These are phyloP conservation scores for Annona squamosa DNA, from an alignment of 164 flowering plant genomes.

Conservation along the genomic window DNA sequence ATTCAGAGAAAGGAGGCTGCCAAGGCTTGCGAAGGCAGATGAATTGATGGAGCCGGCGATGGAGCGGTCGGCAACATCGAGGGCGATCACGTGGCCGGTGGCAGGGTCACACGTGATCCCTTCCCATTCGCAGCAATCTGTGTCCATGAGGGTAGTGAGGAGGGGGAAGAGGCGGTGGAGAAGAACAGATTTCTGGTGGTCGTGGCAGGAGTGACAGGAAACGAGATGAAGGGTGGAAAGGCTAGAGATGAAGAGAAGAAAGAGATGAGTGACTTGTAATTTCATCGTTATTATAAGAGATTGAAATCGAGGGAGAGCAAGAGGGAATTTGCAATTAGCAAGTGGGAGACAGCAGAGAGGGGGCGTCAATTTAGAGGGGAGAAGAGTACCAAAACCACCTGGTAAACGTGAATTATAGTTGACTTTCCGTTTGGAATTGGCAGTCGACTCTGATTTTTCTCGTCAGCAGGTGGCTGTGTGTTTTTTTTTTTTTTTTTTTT, in stretches of 20 bases:
- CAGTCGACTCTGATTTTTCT: too few species aligned
- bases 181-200: slow-evolving; percentile 19
- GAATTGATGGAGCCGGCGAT: slow-evolving; percentile 12
- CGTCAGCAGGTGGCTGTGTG: too few species aligned
- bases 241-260: slow-evolving; percentile 9
- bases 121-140: slow-evolving; percentile 32
- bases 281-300: too few species aligned
- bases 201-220: slow-evolving; percentile 20
- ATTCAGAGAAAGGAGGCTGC: slow-evolving; percentile 27
- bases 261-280: neutral
- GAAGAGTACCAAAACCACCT: too few species aligned
- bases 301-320: neutral
- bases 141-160: slow-evolving; percentile 27
- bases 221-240: neutral
- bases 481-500: too few species aligned
- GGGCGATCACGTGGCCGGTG: slow-evolving; percentile 22
- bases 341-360: neutral
- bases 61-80: slow-evolving; percentile 22
- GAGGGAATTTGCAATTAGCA: neutral
- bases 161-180: slow-evolving; percentile 8
- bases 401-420: too few species aligned
- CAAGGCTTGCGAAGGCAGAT: neutral
- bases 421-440: too few species aligned
- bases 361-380: too few species aligned
- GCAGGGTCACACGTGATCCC: slow-evolving; percentile 27